Conservation (phyloP, 768 basidiomycete genomes). For the Trametes cubensis region DNA sequence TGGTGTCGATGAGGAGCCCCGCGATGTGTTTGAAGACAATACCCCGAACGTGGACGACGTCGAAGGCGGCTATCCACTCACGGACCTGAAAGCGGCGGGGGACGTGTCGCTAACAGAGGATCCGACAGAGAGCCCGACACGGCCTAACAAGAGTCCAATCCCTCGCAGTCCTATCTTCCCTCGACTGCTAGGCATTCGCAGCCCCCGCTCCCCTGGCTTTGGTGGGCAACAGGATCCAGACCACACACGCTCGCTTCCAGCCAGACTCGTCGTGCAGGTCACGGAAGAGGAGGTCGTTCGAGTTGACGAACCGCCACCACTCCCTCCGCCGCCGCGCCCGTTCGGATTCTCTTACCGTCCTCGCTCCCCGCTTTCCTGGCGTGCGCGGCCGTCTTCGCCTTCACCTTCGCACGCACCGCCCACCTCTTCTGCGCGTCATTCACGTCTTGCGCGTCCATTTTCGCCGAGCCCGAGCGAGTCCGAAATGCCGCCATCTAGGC, state of each 20-base stretch:
- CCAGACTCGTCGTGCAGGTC: constrained; percentile 13
- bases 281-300: constrained; percentile 7
- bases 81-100: not conserved
- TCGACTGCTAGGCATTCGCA: not conserved
- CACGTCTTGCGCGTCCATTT: not conserved
- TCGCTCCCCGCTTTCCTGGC: not conserved
- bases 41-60: not conserved
- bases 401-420: not conserved
- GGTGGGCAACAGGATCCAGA: not conserved
- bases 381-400: not conserved
- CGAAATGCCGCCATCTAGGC: too few species aligned
- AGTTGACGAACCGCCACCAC: not conserved
- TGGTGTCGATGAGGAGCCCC: not conserved
- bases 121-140: not conserved
- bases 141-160: not conserved
- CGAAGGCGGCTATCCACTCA: not conserved
- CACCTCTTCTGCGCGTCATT: not conserved
- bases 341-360: not conserved
- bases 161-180: not conserved
- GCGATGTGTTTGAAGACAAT: not conserved
- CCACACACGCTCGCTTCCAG: constrained; percentile 11
- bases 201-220: not conserved
- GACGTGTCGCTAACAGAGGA: not conserved
- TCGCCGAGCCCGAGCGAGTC: not conserved
- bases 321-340: not conserved